Base-by-base conservation (phyloP, 106 monocot genomes). In the Chionographis japonica region DNA sequence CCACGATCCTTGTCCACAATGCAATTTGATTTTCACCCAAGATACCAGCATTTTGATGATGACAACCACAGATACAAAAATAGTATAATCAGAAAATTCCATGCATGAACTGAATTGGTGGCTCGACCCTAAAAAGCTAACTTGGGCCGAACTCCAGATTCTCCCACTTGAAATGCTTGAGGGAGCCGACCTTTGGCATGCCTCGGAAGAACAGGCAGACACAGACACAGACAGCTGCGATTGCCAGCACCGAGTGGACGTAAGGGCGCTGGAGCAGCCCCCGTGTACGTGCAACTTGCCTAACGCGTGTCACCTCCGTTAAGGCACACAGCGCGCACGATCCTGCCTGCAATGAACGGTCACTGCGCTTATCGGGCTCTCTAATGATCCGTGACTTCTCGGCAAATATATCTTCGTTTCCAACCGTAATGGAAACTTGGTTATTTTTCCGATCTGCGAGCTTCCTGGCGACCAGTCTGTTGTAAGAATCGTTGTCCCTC, bases 201-300 rank as follows among this genome's bases (percentile, higher is more conserved):
- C 83, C 92, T 14, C 88, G 67, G 38, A 86, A 65, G 54, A 88
- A 89, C n/a, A 93, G 53, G 38, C 92, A 84, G 36, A 93, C 88
- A 60, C 92, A 93, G 13, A 89, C 92, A 63, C 93, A 93, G 20
- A 93, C 91, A 5, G 88, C 88, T 8, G 92, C 92, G 54, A 93
- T 81, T 8, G 86, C 85, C 10, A 93, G 81, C 70, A 93, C 72
- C 0, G 88, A 76, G 8, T 83, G 67, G 43, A 81, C 75, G 46
- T 80, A 86, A 1, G 92, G 92, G 8, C 81, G 71, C 8, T 17
- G 56, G 12, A 93, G 80, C 19, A 91, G 66, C 17, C 88, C 86
- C 9, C 56, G 60, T 4, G 75, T 49, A 6, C 60, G 77, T 8
- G 50, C 18, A 1, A 74, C 69, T 36, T 62, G 53, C 56, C 60